phyloP scores from a whole-genome alignment of 805 yeast genomes.

The Kluyveromyces dobzhanskii region DNA sequence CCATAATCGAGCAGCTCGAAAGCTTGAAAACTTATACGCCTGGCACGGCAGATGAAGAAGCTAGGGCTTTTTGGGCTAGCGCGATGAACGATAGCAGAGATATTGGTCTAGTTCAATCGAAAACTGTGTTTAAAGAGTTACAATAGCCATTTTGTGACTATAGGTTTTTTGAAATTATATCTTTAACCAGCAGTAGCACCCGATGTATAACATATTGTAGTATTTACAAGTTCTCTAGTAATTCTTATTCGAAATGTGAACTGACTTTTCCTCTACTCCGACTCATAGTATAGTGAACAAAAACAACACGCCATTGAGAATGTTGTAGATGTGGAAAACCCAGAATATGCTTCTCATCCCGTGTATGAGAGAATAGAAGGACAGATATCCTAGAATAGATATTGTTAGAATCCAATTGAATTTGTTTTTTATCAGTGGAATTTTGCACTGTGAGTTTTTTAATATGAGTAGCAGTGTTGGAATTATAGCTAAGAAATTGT shows the following conservation, averaged over 20 bases:
- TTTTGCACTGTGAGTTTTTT: slow-evolving; percentile 40
- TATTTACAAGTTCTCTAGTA: too few species aligned
- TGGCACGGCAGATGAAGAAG: slow-evolving; percentile 30
- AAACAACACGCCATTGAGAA: slow-evolving; percentile 47
- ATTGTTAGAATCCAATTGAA: slow-evolving; percentile 29
- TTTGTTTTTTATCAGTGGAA: slow-evolving; percentile 30
- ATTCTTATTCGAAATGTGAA: too few species aligned
- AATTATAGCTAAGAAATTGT: slow-evolving; percentile 66
- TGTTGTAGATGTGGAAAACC: slow-evolving; percentile 69
- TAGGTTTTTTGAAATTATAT: too few species aligned
- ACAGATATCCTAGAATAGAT: slow-evolving; percentile 41
- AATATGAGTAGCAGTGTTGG: slow-evolving; percentile 62
- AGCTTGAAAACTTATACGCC: slow-evolving; percentile 22
- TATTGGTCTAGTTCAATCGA: slow-evolving; percentile 2
- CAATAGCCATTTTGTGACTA: background rate
- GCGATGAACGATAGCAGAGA: slow-evolving; percentile 6
- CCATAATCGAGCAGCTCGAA: background rate
- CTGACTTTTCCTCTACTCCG: too few species aligned
- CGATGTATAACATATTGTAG: too few species aligned
- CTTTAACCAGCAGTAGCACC: too few species aligned
- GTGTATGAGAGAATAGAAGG: slow-evolving; percentile 55
- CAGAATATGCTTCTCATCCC: slow-evolving; percentile 81
- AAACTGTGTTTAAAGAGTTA: slow-evolving; percentile 1
- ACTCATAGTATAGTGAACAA: slow-evolving; percentile 5
- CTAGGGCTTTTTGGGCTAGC: slow-evolving; percentile 29